Percentiles rank a stretch among this genome's conserved stretches.
Conservation (phyloP, 352 stramenopile genomes). For the Globisporangium barbulae region DNA sequence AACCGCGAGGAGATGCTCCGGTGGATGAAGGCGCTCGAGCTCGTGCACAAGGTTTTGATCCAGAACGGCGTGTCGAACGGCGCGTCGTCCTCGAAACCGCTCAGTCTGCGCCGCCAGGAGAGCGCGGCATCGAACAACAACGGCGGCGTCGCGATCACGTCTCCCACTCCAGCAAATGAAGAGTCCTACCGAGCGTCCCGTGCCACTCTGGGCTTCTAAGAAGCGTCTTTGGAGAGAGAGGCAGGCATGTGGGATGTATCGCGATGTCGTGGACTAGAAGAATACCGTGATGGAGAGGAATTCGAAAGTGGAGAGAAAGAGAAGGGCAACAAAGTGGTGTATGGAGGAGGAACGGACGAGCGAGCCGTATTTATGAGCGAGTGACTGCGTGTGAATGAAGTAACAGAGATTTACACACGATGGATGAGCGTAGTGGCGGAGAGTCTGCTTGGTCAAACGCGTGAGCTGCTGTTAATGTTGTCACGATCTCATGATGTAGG, state of each 20-base stretch:
- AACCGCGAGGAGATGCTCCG: conserved; percentile 63
- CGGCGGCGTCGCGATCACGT: neutral
- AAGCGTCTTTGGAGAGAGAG: neutral
- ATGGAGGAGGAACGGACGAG: neutral
- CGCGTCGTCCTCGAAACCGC: conserved; percentile 10
- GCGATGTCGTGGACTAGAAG: too few species aligned
- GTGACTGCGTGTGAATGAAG: neutral
- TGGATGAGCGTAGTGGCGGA: too few species aligned
- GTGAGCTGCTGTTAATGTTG: neutral
- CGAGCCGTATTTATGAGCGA: neutral
- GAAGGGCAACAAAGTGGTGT: neutral
- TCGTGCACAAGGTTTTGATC: conserved; percentile 53
- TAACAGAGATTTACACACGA: neutral
- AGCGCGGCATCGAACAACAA: conserved; percentile 28
- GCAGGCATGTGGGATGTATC: too few species aligned
- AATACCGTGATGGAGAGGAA: too few species aligned
- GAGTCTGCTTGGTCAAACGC: too few species aligned
- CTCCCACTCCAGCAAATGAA: conserved; percentile 12
- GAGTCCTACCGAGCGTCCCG: conserved; percentile 39
- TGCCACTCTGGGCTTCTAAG: conserved; percentile 68
- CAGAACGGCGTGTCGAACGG: conserved; percentile 31
- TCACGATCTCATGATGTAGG: neutral
- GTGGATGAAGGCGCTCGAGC: conserved; percentile 63
- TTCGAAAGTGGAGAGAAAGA: neutral
- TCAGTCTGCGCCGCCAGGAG: conserved; percentile 22